Evolutionary conservation across 2,329 filamentous ascomycete species (phyloP), one percentile per base, ranked within the genome.

Genomic region (Apiospora hydei): DNA sequence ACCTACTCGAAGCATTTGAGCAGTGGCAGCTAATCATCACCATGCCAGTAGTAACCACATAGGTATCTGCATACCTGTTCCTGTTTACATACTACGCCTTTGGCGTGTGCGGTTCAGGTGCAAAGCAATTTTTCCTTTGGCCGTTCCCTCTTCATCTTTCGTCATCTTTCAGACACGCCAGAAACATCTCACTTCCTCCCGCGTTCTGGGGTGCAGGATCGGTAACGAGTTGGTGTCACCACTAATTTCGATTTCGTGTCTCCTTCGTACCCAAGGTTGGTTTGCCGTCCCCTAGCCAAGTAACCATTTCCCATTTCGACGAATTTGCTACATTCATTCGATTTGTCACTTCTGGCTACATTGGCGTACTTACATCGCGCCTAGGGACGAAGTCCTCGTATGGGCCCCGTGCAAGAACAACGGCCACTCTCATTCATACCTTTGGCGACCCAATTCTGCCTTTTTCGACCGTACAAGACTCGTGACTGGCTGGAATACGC

Each of bases 231-330:
- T 70, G 43, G 72, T 75, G 47, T 14, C 38, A 75, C 74, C 72
- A 41, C 71, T 72, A 67, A 72, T 75, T 75, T 74, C 72, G 30
- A 73, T 73, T 71, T 71, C 72, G 71, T 75, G 57, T 64, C 34
- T 64, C 57, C 34, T 64, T 41, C 57, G 51, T 64, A n/a, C 34
- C 21, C 57, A 64, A 64, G 57, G 57, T 64, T 41, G 41, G 38
- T 51, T 47, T 43, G 69, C 67, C 26, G n/a, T 34, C 47, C 43
- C 38, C 68, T 18, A 8, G 10, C 38, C 69, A 67, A 21, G 41
- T 47, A 57, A 41, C 71, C 66, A 69, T 46, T 41, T 67, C 46
- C 57, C 41, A 41, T 18, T n/a, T 64, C 21, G 57, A 5, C 57
- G 34, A 41, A 3, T 18, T 7, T 34, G 18, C 21, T 64, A 21